phyloP scores from a whole-genome alignment of 441 rosid species.

The Gossypium trilobum region DNA sequence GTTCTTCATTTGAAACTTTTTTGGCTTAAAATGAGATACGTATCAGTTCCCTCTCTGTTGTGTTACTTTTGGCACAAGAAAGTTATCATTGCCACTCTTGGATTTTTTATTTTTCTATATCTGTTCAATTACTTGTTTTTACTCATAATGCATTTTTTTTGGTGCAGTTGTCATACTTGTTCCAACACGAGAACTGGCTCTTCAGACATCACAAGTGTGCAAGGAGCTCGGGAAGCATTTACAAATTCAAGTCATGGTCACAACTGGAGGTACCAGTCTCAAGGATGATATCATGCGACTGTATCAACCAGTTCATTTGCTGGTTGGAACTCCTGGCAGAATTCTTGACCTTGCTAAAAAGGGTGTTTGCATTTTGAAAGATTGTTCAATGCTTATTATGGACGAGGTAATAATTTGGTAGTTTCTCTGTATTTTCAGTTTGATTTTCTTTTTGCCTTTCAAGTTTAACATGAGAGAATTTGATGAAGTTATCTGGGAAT shows the following conservation, averaged over 20 bases:
- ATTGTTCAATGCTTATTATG: constrained; percentile 90
- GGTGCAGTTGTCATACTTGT: constrained; percentile 81
- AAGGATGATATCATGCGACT: constrained; percentile 98
- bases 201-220: constrained; percentile 97
- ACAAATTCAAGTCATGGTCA: constrained; percentile 93
- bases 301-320: constrained; percentile 90
- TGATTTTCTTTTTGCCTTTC: not conserved
- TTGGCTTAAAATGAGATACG: not conserved
- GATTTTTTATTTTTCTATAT: not conserved
- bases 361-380: constrained; percentile 84
- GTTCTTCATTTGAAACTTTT: not conserved
- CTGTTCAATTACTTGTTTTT: not conserved
- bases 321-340: constrained; percentile 97
- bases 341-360: constrained; percentile 85
- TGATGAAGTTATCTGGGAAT: not conserved
- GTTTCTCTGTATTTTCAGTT: not conserved
- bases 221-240: constrained; percentile 95
- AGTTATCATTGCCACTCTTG: not conserved
- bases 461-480: not conserved
- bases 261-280: constrained; percentile 95
- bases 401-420: constrained; percentile 61
- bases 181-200: constrained; percentile 92
- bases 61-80: not conserved
- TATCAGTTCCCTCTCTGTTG: not conserved
- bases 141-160: not conserved